Percentiles rank a stretch among this genome's conserved stretches.
Evolutionary conservation across 2,329 filamentous ascomycete genomes (phyloP).

Genomic region (Pseudogymnoascus sp.): DNA sequence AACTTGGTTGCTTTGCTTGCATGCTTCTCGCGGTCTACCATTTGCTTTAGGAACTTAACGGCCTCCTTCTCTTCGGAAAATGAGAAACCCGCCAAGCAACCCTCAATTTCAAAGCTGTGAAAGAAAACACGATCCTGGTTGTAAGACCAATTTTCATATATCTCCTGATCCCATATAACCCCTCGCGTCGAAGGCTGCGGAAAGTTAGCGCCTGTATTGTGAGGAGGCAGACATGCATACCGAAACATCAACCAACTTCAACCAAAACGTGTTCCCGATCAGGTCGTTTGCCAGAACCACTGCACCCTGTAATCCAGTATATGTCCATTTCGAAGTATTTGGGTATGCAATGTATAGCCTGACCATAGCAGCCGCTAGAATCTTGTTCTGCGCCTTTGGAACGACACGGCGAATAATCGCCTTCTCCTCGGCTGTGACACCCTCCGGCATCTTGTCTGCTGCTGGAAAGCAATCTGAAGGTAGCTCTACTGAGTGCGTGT

Average conservation of each 20-base stretch:
- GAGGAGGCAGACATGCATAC: constrained; percentile 44
- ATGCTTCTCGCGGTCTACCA: constrained; percentile 92
- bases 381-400: constrained; percentile 93
- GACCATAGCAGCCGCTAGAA: constrained; percentile 88
- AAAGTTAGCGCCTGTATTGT: constrained; percentile 16
- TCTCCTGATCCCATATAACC: constrained; percentile 95
- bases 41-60: constrained; percentile 93
- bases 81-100: constrained; percentile 81
- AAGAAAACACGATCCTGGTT: constrained; percentile 98
- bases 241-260: constrained; percentile 95
- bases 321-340: constrained; percentile 78
- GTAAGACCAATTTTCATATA: constrained; percentile 90
- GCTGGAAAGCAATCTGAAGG: neutral
- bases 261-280: constrained; percentile 91
- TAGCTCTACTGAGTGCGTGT: neutral
- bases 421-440: constrained; percentile 89
- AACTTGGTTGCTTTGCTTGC: constrained; percentile 78
- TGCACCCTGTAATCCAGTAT: constrained; percentile 87
- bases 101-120: constrained; percentile 92
- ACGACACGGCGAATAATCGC: constrained; percentile 91
- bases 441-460: constrained; percentile 27
- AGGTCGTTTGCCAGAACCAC: constrained; percentile 87
- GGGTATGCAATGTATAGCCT: constrained; percentile 91
- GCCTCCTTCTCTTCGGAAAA: constrained; percentile 98
- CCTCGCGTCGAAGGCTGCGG: constrained; percentile 65